Conservation (phyloP, 2,329 filamentous ascomycete genomes). For the Sporothrix variecibatus region DNA sequence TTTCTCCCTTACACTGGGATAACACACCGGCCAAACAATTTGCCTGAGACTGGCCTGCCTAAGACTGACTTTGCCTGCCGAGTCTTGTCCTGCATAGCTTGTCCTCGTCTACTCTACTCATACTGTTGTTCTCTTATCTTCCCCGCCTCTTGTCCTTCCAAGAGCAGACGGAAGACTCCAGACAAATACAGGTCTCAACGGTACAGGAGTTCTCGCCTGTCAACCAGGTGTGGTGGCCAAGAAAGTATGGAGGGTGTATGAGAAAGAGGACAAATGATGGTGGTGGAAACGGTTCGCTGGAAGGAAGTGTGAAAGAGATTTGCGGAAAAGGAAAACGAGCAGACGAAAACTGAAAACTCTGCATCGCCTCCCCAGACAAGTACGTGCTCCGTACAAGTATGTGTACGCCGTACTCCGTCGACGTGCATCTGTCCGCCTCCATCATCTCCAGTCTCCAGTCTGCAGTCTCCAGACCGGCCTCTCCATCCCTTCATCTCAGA, state of each 20-base stretch:
- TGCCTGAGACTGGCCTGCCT: background rate
- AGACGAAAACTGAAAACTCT: background rate
- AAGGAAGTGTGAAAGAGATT: too few relatives aligned
- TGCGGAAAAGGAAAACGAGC: background rate
- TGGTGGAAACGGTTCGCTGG: conserved; percentile 3
- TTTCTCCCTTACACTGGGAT: background rate
- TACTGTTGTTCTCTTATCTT: conserved; percentile 1
- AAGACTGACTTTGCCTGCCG: background rate
- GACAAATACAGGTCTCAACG: background rate
- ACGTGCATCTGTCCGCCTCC: background rate
- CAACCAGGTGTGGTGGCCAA: background rate
- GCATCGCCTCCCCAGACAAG: background rate
- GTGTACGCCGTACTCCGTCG: background rate
- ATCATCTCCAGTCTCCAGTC: conserved; percentile 4
- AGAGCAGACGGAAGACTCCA: background rate
- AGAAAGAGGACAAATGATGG: background rate
- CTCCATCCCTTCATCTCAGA: background rate
- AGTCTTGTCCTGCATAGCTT: background rate
- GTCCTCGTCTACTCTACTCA: background rate
- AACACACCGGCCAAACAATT: background rate
- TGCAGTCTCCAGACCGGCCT: background rate
- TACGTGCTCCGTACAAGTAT: background rate
- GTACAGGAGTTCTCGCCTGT: background rate
- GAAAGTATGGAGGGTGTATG: background rate
- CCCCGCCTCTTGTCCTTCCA: conserved; percentile 1